Percentiles rank a stretch among this genome's conserved stretches.
phyloP scores from a whole-genome alignment of 441 rosid genomes.

The Kokia cookei region DNA sequence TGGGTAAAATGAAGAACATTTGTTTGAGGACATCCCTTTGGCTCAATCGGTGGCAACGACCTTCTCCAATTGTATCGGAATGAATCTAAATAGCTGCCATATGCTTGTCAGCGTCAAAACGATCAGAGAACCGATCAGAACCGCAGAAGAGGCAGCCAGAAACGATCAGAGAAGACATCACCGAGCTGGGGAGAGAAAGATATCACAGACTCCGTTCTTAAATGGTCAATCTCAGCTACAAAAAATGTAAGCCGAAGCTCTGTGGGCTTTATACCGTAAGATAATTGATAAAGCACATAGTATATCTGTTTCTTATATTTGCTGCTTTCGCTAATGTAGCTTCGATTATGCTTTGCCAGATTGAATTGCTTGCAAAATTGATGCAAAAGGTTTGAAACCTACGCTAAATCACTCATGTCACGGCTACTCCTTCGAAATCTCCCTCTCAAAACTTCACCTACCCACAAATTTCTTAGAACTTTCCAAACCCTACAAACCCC shows the following conservation, averaged over 20 bases:
- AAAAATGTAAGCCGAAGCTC: too few species aligned
- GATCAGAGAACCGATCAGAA: too few species aligned
- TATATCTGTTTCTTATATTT: not conserved
- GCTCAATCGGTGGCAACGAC: not conserved
- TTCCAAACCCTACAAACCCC: slow-evolving; percentile 23
- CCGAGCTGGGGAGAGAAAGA: too few species aligned
- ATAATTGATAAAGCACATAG: too few species aligned
- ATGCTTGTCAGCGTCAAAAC: not conserved
- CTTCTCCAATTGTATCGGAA: not conserved
- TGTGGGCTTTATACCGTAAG: too few species aligned
- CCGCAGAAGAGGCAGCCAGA: too few species aligned
- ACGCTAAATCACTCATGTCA: slow-evolving; percentile 4
- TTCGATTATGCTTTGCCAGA: slow-evolving; percentile 41
- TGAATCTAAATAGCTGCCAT: not conserved
- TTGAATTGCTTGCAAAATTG: slow-evolving; percentile 63
- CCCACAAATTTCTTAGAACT: slow-evolving; percentile 12
- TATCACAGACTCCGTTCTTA: too few species aligned
- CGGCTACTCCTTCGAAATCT: slow-evolving; percentile 3
- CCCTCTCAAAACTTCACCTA: slow-evolving; percentile 5
- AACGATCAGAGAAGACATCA: too few species aligned
- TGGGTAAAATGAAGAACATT: too few species aligned
- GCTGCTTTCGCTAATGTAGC: slow-evolving; percentile 15
- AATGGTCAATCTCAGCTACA: too few species aligned
- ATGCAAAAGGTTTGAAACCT: slow-evolving; percentile 56
- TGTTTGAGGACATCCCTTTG: too few species aligned